Evolutionary conservation across 208 protist genomes (phyloP).

Genomic region (Acanthamoeba healyi): DNA sequence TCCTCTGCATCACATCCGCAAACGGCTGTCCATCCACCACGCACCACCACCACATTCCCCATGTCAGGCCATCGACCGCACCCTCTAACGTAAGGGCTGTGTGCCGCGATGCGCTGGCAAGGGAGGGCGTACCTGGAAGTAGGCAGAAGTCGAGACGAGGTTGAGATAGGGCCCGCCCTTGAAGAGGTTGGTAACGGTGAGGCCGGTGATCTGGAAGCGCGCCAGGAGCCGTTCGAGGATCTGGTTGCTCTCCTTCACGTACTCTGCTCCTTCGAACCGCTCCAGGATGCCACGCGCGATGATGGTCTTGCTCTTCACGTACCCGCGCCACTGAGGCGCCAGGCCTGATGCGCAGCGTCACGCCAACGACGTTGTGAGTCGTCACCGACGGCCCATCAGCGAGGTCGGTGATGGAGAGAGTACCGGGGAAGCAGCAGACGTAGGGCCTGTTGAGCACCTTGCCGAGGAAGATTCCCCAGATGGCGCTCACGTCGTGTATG

Average conservation of each 20-base stretch:
- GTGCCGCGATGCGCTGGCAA: not conserved
- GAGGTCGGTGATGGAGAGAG: not conserved
- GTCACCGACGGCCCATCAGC: not conserved
- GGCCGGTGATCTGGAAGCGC: constrained; percentile 5
- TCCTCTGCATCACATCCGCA: constrained; percentile 6
- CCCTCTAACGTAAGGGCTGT: too few species aligned
- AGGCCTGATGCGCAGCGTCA: not conserved
- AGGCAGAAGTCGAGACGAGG: constrained; percentile 8
- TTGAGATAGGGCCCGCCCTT: constrained; percentile 32
- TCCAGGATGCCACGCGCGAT: constrained; percentile 5
- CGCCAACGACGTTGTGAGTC: too few species aligned
- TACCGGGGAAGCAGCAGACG: constrained; percentile 34
- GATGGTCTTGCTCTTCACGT: constrained; percentile 40
- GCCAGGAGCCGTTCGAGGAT: constrained; percentile 8
- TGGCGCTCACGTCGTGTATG: constrained; percentile 25
- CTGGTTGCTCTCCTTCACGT: constrained; percentile 1
- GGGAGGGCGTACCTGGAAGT: not conserved
- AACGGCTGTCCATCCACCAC: not conserved
- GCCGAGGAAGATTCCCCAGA: constrained; percentile 21
- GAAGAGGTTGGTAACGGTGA: constrained; percentile 39
- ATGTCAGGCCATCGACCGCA: too few species aligned
- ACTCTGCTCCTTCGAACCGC: not conserved
- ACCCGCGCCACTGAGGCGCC: constrained; percentile 7
- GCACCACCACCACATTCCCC: not conserved
- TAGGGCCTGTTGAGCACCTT: constrained; percentile 6